These are phyloP conservation scores for Picea sitchensis DNA, from an alignment of 75 land plant species.

Conservation along the genomic window DNA sequence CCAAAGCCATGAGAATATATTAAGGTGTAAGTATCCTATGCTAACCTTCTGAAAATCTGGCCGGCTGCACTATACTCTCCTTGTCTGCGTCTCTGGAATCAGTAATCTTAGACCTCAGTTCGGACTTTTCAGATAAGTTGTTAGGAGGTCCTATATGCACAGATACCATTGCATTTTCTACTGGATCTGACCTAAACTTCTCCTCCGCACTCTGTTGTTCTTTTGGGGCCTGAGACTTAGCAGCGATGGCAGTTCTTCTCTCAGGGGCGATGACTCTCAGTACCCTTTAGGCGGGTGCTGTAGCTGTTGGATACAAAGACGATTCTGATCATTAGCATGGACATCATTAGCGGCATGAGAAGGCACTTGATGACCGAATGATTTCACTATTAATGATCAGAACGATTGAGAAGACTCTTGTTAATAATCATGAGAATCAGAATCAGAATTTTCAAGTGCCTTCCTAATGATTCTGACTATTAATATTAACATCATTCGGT, in stretches of 20 bases:
- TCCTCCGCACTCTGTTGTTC: neutral
- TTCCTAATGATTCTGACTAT: neutral
- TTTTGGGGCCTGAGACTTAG: neutral
- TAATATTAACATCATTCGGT: neutral
- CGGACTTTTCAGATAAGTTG: no score
- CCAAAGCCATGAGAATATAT: neutral
- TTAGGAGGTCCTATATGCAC: neutral
- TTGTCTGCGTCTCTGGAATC: no score
- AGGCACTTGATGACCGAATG: neutral
- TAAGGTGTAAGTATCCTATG: neutral
- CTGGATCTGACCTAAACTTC: conserved; percentile 2
- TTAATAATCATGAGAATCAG: no score
- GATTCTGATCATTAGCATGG: neutral
- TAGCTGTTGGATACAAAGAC: neutral
- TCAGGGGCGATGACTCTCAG: neutral
- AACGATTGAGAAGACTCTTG: neutral
- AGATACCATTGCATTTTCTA: neutral
- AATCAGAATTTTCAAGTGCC: neutral
- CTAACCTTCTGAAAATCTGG: neutral
- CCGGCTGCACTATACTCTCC: no score
- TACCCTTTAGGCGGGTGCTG: neutral
- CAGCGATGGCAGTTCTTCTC: conserved; percentile 1
- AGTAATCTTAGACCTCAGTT: no score
- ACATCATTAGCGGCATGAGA: neutral
- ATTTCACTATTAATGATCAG: no score